Conservation (phyloP, 2,329 filamentous ascomycete genomes). For the Fusarium sp. region DNA sequence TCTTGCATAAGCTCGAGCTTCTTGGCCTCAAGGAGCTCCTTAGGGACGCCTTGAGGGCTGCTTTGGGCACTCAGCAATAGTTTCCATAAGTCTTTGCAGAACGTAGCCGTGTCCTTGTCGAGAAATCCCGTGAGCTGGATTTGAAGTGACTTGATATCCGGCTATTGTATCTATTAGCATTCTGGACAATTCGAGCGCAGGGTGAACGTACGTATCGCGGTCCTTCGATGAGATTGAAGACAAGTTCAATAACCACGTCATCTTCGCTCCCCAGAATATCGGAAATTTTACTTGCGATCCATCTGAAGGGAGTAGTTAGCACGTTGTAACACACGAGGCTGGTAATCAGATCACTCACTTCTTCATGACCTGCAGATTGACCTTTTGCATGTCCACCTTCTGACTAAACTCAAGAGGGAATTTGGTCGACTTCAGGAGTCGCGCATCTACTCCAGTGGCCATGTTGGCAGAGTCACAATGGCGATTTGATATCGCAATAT, state of each 20-base stretch:
- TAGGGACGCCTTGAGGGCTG: constrained; percentile 90
- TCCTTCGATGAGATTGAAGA: constrained; percentile 77
- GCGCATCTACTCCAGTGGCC: constrained; percentile 88
- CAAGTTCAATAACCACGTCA: constrained; percentile 93
- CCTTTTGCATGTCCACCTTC: constrained; percentile 97
- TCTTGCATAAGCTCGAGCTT: constrained; percentile 95
- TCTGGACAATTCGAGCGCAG: constrained; percentile 24
- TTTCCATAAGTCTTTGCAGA: constrained; percentile 95
- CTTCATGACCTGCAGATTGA: constrained; percentile 98
- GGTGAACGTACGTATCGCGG: constrained; percentile 75
- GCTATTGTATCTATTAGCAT: constrained; percentile 65
- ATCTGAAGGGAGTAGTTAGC: constrained; percentile 67
- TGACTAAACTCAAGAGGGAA: constrained; percentile 93
- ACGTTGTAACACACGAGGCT: not conserved
- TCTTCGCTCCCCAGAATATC: constrained; percentile 93
- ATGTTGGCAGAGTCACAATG: constrained; percentile 60
- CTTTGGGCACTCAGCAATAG: constrained; percentile 90
- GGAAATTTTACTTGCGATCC: constrained; percentile 90
- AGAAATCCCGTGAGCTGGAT: constrained; percentile 96
- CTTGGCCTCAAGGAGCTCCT: constrained; percentile 95
- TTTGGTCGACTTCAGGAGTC: constrained; percentile 90
- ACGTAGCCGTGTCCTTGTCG: constrained; percentile 87
- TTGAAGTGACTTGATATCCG: constrained; percentile 94
- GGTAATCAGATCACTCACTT: constrained; percentile 70
- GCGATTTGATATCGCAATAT: constrained; percentile 27